These are phyloP conservation scores for Mycena leptocephala DNA, from an alignment of 768 basidiomycete genomes.

Conservation along the genomic window DNA sequence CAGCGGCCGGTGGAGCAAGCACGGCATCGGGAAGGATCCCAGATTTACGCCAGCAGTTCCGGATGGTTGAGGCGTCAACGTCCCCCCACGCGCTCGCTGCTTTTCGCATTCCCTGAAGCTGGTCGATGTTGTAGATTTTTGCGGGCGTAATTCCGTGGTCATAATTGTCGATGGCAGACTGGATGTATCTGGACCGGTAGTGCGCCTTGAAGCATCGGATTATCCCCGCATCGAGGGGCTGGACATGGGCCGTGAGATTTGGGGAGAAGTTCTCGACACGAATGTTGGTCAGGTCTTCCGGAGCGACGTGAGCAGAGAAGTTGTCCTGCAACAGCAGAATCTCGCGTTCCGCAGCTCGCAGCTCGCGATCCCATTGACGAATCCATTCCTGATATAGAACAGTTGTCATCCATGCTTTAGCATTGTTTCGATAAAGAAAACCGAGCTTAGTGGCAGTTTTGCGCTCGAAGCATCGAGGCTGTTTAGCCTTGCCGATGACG, in stretches of 20 bases:
- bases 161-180: slow-evolving; percentile 48
- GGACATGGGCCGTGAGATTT: slow-evolving; percentile 41
- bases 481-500: slow-evolving; percentile 50
- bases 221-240: slow-evolving; percentile 43
- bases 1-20: slow-evolving; percentile 40
- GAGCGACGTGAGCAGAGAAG: slow-evolving; percentile 32
- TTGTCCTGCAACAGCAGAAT: slow-evolving; percentile 41
- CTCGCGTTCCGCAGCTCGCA: slow-evolving; percentile 9
- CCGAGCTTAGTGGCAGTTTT: slow-evolving; percentile 48
- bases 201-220: slow-evolving; percentile 46
- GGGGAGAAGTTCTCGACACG: slow-evolving; percentile 34
- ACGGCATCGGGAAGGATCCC: slow-evolving; percentile 42
- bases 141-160: slow-evolving; percentile 44
- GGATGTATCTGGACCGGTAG: slow-evolving; percentile 47
- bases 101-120: slow-evolving; percentile 51
- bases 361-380: slow-evolving; percentile 10
- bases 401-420: slow-evolving; percentile 57
- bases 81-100: slow-evolving; percentile 44
- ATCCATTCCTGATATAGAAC: slow-evolving; percentile 54
- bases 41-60: slow-evolving; percentile 50
- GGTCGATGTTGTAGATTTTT: slow-evolving; percentile 56
- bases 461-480: slow-evolving; percentile 47
- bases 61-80: slow-evolving; percentile 42
- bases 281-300: slow-evolving; percentile 27
- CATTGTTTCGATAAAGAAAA: slow-evolving; percentile 55